phyloP scores from a whole-genome alignment of 2,329 filamentous ascomycete genomes.

The Neonectria magnoliae region DNA sequence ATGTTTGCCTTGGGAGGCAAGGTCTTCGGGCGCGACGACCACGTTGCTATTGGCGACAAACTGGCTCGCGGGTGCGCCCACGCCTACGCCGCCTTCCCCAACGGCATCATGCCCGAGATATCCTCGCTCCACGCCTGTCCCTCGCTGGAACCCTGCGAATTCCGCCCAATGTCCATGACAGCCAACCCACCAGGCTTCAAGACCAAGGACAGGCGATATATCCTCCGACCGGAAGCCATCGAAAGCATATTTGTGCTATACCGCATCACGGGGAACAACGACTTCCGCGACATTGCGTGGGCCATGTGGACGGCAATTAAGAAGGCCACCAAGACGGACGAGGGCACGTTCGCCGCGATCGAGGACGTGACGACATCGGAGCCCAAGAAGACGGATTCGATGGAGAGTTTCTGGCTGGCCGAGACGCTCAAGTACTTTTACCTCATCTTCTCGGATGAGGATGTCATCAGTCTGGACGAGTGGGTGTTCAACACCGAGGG shows the following conservation, averaged over 20 bases:
- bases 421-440: constrained; percentile 84
- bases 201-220: constrained; percentile 29
- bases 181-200: constrained; percentile 30
- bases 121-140: constrained; percentile 58
- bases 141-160: constrained; percentile 37
- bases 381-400: constrained; percentile 62
- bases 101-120: constrained; percentile 71
- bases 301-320: constrained; percentile 74
- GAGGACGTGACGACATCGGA: constrained; percentile 68
- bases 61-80: constrained; percentile 72
- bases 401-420: constrained; percentile 77
- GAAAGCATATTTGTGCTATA: constrained; percentile 85
- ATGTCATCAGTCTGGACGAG: constrained; percentile 72
- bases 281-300: constrained; percentile 76
- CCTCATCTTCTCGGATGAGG: constrained; percentile 73
- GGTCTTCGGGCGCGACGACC: constrained; percentile 60
- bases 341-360: constrained; percentile 70
- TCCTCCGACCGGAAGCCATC: constrained; percentile 66
- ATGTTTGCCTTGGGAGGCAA: constrained; percentile 71
- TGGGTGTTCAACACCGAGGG: constrained; percentile 71
- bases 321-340: constrained; percentile 65
- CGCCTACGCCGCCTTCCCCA: constrained; percentile 65
- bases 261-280: constrained; percentile 73
- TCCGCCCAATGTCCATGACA: constrained; percentile 17
- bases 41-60: constrained; percentile 66